A percentile compares a stretch with the other conserved stretches of the same genome.
phyloP scores from a whole-genome alignment of 805 yeast genomes.

The Suhomyces pyralidae region DNA sequence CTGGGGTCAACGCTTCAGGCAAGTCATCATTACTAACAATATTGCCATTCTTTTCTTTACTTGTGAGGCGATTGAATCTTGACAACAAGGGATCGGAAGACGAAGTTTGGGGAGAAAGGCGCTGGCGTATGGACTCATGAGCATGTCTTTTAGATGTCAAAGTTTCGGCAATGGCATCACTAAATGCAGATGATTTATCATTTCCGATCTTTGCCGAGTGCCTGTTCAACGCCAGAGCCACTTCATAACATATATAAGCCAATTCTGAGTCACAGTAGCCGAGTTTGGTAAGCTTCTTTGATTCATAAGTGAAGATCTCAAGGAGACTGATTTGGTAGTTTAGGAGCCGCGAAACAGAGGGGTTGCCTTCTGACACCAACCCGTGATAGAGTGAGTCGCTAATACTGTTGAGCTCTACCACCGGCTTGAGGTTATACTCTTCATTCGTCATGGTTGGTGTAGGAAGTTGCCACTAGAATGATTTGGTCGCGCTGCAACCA shows the following conservation, averaged over 20 bases:
- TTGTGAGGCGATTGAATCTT: constrained; percentile 20
- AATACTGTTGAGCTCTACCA: constrained; percentile 3
- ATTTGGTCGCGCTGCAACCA: background rate
- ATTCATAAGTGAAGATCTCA: constrained; percentile 34
- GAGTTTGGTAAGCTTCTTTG: constrained; percentile 21
- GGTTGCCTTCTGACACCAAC: constrained; percentile 1
- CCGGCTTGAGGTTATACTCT: background rate
- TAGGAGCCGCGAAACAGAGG: constrained; percentile 16
- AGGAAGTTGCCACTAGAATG: background rate
- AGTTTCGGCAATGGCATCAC: constrained; percentile 13
- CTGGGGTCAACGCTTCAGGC: constrained; percentile 15
- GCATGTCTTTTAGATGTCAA: constrained; percentile 12
- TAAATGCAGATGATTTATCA: constrained; percentile 16
- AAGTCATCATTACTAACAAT: background rate
- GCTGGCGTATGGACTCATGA: constrained; percentile 5
- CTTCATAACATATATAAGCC: constrained; percentile 27
- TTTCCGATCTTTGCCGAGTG: constrained; percentile 4
- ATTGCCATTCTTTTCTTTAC: background rate
- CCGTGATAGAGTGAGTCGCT: background rate
- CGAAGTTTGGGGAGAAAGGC: background rate
- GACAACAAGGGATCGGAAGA: constrained; percentile 21
- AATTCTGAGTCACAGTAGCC: constrained; percentile 38
- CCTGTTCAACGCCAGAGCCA: constrained; percentile 13
- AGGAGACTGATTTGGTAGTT: constrained; percentile 29
- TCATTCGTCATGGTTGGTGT: constrained; percentile 2